Base-by-base conservation (phyloP, 345 rosid genomes). In the Angophora floribunda region DNA sequence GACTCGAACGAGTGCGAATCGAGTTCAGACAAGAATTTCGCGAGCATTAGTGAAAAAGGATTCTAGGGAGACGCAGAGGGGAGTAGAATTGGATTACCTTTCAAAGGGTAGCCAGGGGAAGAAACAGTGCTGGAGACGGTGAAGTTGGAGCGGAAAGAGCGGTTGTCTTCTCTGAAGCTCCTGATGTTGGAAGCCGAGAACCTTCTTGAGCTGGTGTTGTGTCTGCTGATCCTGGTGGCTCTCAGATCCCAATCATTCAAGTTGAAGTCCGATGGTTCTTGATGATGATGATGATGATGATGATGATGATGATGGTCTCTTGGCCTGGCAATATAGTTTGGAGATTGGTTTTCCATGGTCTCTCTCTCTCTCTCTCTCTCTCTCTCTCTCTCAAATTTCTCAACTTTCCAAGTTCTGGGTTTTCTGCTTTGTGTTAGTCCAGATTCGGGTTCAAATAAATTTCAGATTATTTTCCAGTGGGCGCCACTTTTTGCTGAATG, bases 81-180 rank as follows among this genome's bases (percentile, higher is more conserved):
- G 9, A 63, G 9, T 6, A 80, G 47, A 45, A 16, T 86, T 11
- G 30, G 47, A 3, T 57, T 36, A 91, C 95, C 95, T 92, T 91
- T 91, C 85, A 91, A 90, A 86, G 93, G 87, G 90, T 95, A 94
- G 44, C 99, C 98, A 87, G 99, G 99, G 91, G 99, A 98, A 17
- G 99, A 98, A 36, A 97, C 96, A 89, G 99, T 94, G 92, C 99
- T 98, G 82, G 96, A 94, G 91, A 95, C 92, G 95, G 95, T 91
- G 79, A 94, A 88, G 94, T 88, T 91, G 85, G 97, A 92, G 90
- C 96, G 91, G 88, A 90, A 95, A 89, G 95, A 93, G 89, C 92
- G 41, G 22, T 45, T 28, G 65, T 95, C 97, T 91, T 96, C 99
- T 93, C 97, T 86, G 45, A 93, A 93, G 91, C 96, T 96, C 90